Evolutionary conservation across 495 filamentous ascomycete genomes (phyloP), one percentile per base, ranked within the genome.

Genomic region (Lasiosphaeria miniovina): DNA sequence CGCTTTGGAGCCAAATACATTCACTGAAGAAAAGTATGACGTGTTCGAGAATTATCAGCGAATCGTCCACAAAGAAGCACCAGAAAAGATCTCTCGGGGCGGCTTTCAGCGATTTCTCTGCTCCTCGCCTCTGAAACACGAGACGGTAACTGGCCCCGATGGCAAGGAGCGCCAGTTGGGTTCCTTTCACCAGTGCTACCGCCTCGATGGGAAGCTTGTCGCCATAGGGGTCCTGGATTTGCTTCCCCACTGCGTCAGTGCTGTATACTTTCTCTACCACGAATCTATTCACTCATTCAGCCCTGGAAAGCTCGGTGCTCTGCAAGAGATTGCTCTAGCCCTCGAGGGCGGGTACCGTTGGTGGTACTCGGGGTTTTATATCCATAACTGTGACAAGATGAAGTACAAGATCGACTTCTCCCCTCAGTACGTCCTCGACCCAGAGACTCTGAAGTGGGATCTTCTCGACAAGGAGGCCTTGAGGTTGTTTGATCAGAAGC

Each of bases 111-210:
- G 84, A 35, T 98, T 98, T 64, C 82, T 98, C 49, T 98, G 94
- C 75, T 61, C 69, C 58, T 92, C 93, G 1, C 91, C 94, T 0
- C 69, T 98, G 35, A 77, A 74, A 36, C 80, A 82, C 35, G 79
- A 70, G 15, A 81, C 75, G 3, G 54, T 72, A 9, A 74, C 71
- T 7, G 61, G 69, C 5, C 63, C 78, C 32, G 74, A 81, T 40
- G 81, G 80, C 15, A 68, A 61, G 52, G 79, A 82, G 55, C 84
- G 86, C 54, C 80, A 80, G 64, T 75, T 95, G 3, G 94, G 94
- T 7, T 93, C 90, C n/a, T 97, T 86, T 74, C 94, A 98, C 69
- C 93, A 96, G 71, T 94, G 90, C 75, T 96, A 98, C 73, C 84
- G 94, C 35, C 77, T 98, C 32, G 92, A 97, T 72, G 94, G 92